Evolutionary conservation across 108 stramenopile species (phyloP).

Genomic region (Cyclotella atomus): DNA sequence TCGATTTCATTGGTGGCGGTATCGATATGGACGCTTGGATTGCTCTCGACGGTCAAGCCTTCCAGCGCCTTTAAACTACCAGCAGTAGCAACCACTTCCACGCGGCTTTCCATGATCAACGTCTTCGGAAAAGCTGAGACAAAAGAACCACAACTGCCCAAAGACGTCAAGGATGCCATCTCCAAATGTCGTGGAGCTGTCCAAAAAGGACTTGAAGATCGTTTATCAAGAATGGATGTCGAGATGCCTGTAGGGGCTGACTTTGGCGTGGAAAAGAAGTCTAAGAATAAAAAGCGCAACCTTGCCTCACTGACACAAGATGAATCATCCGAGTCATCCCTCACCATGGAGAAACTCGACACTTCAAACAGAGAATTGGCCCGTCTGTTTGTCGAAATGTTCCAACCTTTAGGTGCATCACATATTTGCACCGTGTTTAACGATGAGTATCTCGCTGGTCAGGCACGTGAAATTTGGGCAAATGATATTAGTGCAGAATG

Average conservation of each 20-base stretch:
- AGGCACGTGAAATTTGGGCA: constrained; percentile 74
- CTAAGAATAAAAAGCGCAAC: constrained; percentile 42
- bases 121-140: constrained; percentile 37
- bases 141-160: constrained; percentile 57
- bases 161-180: constrained; percentile 85
- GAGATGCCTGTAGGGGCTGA: constrained; percentile 87
- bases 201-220: constrained; percentile 68
- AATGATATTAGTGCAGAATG: constrained; percentile 64
- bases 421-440: constrained; percentile 75
- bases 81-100: constrained; percentile 7
- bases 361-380: constrained; percentile 85
- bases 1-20: no score
- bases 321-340: constrained; percentile 27
- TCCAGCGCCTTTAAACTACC: constrained; percentile 3
- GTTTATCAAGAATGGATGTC: constrained; percentile 70
- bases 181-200: constrained; percentile 74
- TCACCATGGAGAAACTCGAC: constrained; percentile 64
- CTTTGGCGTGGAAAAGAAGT: constrained; percentile 81
- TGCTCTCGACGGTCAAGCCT: constrained; percentile 18
- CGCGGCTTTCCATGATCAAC: constrained; percentile 29
- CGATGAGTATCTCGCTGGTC: constrained; percentile 62
- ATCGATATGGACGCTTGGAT: not conserved
- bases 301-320: constrained; percentile 28
- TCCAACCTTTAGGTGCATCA: constrained; percentile 83
- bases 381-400: constrained; percentile 87